phyloP scores from a whole-genome alignment of 331 rosid species.

The Malus hybrid region DNA sequence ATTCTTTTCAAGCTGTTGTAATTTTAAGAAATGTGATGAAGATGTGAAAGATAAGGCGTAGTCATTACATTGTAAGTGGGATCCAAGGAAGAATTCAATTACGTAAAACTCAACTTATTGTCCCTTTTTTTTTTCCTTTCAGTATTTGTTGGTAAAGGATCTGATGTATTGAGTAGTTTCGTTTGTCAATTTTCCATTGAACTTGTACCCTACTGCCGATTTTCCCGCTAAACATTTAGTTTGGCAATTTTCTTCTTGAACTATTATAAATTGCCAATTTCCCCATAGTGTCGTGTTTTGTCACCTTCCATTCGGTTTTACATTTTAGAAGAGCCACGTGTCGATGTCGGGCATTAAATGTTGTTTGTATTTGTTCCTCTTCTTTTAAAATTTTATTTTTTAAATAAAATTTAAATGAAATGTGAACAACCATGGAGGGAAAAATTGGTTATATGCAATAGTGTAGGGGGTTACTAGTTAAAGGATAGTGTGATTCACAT shows the following conservation, averaged over 20 bases:
- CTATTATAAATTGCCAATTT: not conserved
- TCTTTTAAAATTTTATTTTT: not conserved
- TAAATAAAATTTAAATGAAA: no score
- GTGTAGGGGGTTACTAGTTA: not conserved
- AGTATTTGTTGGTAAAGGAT: not conserved
- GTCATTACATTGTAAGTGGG: slow-evolving; percentile 5
- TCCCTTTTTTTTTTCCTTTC: not conserved
- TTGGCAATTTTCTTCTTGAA: not conserved
- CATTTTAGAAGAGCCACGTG: not conserved
- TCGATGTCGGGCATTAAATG: not conserved
- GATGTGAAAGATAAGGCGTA: not conserved
- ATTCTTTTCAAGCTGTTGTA: slow-evolving; percentile 17
- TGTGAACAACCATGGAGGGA: not conserved
- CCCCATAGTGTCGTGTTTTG: no score
- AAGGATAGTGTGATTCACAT: no score
- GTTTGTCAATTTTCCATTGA: not conserved
- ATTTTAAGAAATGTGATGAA: not conserved
- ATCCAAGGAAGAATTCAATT: slow-evolving; percentile 1
- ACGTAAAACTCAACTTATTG: not conserved
- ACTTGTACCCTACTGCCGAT: not conserved
- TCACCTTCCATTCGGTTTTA: not conserved
- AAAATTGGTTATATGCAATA: not conserved
- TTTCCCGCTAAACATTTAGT: not conserved
- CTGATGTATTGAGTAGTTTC: no score
- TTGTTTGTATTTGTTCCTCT: not conserved